Conservation (phyloP, 2,329 filamentous ascomycete species). For the Aspergillus quadrilineatus region DNA sequence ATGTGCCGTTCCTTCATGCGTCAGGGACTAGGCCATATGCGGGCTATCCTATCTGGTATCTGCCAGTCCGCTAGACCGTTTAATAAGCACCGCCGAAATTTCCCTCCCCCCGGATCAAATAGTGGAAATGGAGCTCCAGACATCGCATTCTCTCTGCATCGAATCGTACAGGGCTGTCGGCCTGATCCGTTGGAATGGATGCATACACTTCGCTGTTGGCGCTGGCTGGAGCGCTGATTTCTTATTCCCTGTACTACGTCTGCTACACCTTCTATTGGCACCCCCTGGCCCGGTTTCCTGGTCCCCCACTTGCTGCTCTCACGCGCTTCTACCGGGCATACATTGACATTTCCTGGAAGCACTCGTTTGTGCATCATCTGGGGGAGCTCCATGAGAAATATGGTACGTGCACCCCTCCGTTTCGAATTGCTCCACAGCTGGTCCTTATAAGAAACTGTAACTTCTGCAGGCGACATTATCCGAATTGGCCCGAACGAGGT, state of each 20-base stretch:
- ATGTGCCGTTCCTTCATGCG: too few species aligned
- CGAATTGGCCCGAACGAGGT: constrained; percentile 9
- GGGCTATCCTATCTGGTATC: too few species aligned
- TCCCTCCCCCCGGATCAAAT: too few species aligned
- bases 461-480: neutral
- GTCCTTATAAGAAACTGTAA: neutral
- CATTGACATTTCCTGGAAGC: constrained; percentile 1
- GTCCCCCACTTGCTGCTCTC: constrained; percentile 3
- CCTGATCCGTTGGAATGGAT: neutral
- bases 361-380: constrained; percentile 6
- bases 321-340: constrained; percentile 1
- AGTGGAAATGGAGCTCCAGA: too few species aligned
- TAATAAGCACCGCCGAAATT: too few species aligned
- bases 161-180: too few species aligned
- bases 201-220: neutral
- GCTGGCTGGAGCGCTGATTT: neutral
- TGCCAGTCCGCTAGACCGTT: too few species aligned
- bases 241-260: neutral
- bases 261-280: constrained; percentile 9
- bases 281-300: constrained; percentile 5
- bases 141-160: too few species aligned
- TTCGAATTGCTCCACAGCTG: neutral
- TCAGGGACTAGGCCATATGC: too few species aligned
- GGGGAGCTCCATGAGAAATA: constrained; percentile 4
- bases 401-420: neutral